Base-by-base conservation (phyloP, 305 asterid species). In the Andrographis paniculata region DNA sequence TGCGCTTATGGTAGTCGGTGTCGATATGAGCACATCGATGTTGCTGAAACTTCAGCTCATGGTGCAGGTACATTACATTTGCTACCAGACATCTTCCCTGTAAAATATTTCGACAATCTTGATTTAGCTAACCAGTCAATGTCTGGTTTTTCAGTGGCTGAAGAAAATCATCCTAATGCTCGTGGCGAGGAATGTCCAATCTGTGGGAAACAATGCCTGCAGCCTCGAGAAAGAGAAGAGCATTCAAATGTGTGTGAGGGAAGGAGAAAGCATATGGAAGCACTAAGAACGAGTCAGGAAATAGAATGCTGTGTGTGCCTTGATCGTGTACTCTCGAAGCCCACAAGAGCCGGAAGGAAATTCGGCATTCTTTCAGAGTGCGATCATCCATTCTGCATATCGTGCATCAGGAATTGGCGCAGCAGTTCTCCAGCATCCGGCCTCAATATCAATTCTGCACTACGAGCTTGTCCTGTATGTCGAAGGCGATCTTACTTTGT, bases 271-370 rank as follows among this genome's bases (percentile, higher is more conserved):
- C 70, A 63, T 37, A 53, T 76, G 35, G 87, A 82, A n/a, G 64
- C 74, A 27, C 52, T 79, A 49, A 70, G 72, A 56, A 64, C 35
- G 16, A 74, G 91, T 64, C 80, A 70, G 68, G 94, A 82, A 53
- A 75, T 82, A 49, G 94, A 82, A 62, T 82, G 94, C 55, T 49
- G 79, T 48, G 91, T 82, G 51, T 82, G 94, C 71, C 78, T 82
- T 45, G 94, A 82, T 58, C 78, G 78, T 31, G 87, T 82, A 60
- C 73, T 82, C 28, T 70, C 74, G 19, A 82, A 82, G 63, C 57
- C 80, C 45, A 58, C 71, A n/a, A 48, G 65, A 47, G 68, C 87
- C 46, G 91, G 79, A 57, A 64, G 82, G 45, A 82, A 82, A 60
- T 82, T 82, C 51, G 94, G 94, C 51, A 72, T 82, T 45, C 62